phyloP scores from a whole-genome alignment of 176 grass and related monocot genomes.

The Carex pumila region DNA sequence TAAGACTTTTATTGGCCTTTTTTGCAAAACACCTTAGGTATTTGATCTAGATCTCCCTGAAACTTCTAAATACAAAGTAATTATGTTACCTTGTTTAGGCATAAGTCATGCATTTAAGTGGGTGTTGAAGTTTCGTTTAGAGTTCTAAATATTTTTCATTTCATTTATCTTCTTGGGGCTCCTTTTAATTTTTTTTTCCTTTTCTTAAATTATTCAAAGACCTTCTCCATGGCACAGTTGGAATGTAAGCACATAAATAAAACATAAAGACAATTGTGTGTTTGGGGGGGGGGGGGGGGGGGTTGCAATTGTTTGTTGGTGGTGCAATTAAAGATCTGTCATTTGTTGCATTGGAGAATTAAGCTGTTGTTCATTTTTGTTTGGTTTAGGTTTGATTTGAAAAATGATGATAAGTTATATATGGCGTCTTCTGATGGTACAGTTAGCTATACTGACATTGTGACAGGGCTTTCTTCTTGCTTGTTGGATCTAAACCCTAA shows the following conservation, averaged over 20 bases:
- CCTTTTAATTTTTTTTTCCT: neutral
- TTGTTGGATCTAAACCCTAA: constrained; percentile 84
- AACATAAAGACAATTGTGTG: neutral
- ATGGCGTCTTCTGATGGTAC: constrained; percentile 95
- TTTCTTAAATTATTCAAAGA: neutral
- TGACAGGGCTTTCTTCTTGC: constrained; percentile 57
- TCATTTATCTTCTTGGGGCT: neutral
- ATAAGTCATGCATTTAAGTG: neutral
- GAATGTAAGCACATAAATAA: neutral
- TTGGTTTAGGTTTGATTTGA: constrained; percentile 42
- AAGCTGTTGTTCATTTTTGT: constrained; percentile 4
- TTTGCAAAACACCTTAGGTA: neutral
- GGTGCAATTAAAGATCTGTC: neutral
- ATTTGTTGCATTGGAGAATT: neutral
- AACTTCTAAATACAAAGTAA: neutral
- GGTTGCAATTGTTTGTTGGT: neutral
- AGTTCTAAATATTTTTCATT: neutral
- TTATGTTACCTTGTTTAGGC: neutral
- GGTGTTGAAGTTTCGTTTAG: neutral
- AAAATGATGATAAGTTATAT: constrained; percentile 68
- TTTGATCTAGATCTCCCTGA: neutral
- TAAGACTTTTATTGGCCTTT: constrained; percentile 25
- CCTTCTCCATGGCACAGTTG: neutral
- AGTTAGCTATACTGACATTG: constrained; percentile 67
- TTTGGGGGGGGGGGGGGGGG: neutral